A percentile compares a stretch with the other conserved stretches of the same genome.
phyloP scores from a whole-genome alignment of 345 rosid genomes.

The Aegle marmelos region DNA sequence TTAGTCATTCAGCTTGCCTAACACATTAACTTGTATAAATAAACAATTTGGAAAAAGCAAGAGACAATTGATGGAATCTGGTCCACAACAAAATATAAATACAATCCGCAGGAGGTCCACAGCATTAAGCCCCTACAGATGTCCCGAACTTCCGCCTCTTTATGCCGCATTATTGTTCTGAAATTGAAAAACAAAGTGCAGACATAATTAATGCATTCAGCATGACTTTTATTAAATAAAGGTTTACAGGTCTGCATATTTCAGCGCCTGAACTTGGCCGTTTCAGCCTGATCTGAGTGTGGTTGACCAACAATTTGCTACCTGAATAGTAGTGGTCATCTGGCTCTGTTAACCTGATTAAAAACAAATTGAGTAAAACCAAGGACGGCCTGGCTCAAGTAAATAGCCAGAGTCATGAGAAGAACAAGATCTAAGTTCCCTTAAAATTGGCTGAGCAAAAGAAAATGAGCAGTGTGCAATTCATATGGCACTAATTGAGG shows the following conservation, averaged over 20 bases:
- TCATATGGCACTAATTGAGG: background rate
- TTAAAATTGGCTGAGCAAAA: background rate
- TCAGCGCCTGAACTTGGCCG: background rate
- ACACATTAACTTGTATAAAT: conserved; percentile 1
- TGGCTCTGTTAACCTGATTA: background rate
- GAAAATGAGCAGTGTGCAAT: background rate
- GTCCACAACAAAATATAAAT: conserved; percentile 15
- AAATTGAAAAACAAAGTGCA: conserved; percentile 6
- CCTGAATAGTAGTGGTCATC: background rate
- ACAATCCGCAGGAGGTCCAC: conserved; percentile 25
- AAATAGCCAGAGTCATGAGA: background rate
- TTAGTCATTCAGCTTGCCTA: conserved; percentile 14
- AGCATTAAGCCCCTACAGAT: background rate
- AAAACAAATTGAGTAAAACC: background rate
- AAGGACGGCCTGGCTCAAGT: background rate
- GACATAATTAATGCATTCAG: background rate
- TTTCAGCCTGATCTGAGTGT: background rate
- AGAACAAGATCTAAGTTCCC: background rate
- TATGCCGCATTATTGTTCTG: conserved; percentile 24
- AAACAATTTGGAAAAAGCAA: conserved; percentile 4
- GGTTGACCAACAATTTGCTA: background rate
- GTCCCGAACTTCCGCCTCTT: conserved; percentile 21
- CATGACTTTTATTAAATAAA: background rate
- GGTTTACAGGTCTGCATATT: background rate
- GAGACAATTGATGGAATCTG: background rate